Percentiles rank a stretch among this genome's conserved stretches.
Conservation (phyloP, 1,284 basidiomycete genomes). For the Ceratobasidium sp. region DNA sequence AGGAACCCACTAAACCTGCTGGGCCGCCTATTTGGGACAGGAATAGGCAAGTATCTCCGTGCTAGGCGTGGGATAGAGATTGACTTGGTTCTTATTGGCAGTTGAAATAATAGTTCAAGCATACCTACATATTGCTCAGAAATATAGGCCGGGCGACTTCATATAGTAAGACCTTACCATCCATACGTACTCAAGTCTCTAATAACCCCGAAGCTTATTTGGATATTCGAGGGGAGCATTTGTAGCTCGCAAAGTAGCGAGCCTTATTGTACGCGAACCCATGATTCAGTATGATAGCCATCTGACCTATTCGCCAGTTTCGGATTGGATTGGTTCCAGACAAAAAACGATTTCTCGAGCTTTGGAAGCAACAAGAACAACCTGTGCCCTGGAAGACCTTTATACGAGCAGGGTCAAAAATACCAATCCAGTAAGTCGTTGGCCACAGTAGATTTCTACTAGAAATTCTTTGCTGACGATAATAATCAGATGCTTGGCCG, state of each 20-base stretch:
- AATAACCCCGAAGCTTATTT: conserved; percentile 13
- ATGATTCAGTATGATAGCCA: neutral
- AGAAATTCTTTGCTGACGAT: neutral
- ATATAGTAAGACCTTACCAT: conserved; percentile 4
- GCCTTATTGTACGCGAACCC: conserved; percentile 35
- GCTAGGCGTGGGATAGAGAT: neutral
- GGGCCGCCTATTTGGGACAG: conserved; percentile 11
- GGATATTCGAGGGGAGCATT: conserved; percentile 42
- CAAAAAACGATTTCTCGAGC: conserved; percentile 17
- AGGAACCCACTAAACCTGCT: conserved; percentile 13
- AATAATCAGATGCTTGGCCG: conserved; percentile 9
- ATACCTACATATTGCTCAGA: conserved; percentile 9
- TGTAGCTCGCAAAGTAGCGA: conserved; percentile 42
- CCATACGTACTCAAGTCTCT: neutral
- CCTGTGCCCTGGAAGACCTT: conserved; percentile 21
- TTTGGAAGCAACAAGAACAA: conserved; percentile 22
- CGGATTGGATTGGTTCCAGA: conserved; percentile 29
- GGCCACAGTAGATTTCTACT: neutral
- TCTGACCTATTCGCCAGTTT: neutral
- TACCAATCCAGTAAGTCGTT: conserved; percentile 16
- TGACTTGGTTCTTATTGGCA: neutral
- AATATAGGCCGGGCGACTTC: neutral
- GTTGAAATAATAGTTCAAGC: conserved; percentile 9
- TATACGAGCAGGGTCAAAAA: neutral
- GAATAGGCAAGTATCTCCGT: conserved; percentile 13